phyloP scores from a whole-genome alignment of 164 flowering plant genomes.

The Nymphaea thermarum region DNA sequence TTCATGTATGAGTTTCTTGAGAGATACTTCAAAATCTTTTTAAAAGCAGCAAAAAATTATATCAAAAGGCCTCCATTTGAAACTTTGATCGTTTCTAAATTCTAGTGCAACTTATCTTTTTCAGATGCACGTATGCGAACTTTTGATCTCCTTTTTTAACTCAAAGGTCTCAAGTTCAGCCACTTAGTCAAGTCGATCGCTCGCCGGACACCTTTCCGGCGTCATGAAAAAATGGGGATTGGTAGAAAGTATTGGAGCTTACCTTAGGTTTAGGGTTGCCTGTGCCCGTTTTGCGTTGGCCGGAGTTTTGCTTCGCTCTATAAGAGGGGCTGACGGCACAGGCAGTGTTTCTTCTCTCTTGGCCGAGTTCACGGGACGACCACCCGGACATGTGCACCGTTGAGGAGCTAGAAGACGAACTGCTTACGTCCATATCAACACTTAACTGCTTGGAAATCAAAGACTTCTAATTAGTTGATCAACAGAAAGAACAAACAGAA shows the following conservation, averaged over 20 bases:
- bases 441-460: not conserved
- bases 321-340: not conserved
- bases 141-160: no score
- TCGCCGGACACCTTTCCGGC: no score
- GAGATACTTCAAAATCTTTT: no score
- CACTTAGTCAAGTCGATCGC: no score
- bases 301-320: not conserved
- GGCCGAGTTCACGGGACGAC: not conserved
- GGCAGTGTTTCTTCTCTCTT: not conserved
- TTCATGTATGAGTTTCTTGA: no score
- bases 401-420: not conserved
- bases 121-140: no score
- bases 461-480: not conserved
- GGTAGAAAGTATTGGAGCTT: not conserved
- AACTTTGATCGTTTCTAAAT: no score
- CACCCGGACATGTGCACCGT: not conserved
- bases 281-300: not conserved
- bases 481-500: not conserved
- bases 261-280: not conserved
- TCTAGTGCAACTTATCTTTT: no score
- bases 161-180: no score
- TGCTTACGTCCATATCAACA: not conserved
- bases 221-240: no score
- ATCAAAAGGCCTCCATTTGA: no score
- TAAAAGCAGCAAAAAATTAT: no score